These are phyloP conservation scores for Oropetium thomaeum DNA, from an alignment of 176 grass and related monocot genomes.

Conservation along the genomic window DNA sequence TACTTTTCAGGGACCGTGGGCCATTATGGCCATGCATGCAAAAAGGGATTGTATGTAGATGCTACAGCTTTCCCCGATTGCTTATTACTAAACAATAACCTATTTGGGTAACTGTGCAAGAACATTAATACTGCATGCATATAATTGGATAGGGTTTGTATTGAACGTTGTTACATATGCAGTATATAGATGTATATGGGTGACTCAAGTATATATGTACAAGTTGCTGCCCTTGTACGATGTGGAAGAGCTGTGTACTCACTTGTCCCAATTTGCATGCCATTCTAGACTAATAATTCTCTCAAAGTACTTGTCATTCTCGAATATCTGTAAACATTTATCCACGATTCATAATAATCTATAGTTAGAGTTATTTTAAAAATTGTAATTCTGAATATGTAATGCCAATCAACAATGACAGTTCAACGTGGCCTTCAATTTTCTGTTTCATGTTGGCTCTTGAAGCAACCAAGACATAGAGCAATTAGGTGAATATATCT, in stretches of 20 bases:
- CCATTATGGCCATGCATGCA: conserved; percentile 16
- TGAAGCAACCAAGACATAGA: not conserved
- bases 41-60: not conserved
- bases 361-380: not conserved
- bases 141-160: too few relatives aligned
- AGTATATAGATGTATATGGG: too few relatives aligned
- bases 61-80: not conserved
- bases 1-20: conserved; percentile 8
- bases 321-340: not conserved
- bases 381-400: not conserved
- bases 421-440: not conserved
- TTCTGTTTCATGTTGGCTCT: not conserved
- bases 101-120: not conserved
- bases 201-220: too few relatives aligned
- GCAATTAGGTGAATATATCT: not conserved
- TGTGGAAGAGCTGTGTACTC: too few relatives aligned
- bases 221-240: too few relatives aligned
- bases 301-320: too few relatives aligned
- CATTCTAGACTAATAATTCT: too few relatives aligned
- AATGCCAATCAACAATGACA: not conserved
- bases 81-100: not conserved
- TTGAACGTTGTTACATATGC: too few relatives aligned
- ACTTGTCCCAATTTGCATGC: too few relatives aligned
- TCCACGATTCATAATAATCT: not conserved
- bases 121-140: too few relatives aligned